Evolutionary conservation across 2,329 filamentous ascomycete genomes (phyloP).

Genomic region (Hymenoscyphus repandus): DNA sequence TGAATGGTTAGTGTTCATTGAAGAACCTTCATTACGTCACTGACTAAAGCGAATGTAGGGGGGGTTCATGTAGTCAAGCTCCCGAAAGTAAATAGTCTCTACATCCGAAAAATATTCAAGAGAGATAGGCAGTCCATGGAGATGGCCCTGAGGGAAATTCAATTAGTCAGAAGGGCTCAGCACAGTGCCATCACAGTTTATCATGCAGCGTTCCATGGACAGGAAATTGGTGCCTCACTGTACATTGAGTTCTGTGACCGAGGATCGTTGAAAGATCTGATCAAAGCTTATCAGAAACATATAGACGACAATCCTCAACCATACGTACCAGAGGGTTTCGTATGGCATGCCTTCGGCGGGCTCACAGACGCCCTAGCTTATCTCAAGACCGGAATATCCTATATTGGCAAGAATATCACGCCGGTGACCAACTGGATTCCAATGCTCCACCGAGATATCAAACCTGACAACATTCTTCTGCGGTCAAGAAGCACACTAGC

Average conservation of each 20-base stretch:
- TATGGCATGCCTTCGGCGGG: conserved; percentile 27
- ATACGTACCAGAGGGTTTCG: conserved; percentile 21
- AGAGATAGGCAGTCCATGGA: not conserved
- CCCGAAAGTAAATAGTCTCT: conserved; percentile 6
- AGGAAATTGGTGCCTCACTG: conserved; percentile 14
- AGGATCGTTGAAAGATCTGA: conserved; percentile 23
- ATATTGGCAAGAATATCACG: conserved; percentile 5
- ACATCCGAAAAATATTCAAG: conserved; percentile 20
- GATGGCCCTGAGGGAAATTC: conserved; percentile 16
- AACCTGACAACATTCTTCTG: conserved; percentile 28
- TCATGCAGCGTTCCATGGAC: conserved; percentile 17
- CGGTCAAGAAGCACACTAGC: conserved; percentile 20
- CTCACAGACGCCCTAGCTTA: conserved; percentile 26
- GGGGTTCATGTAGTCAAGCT: conserved; percentile 9
- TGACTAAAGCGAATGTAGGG: not conserved
- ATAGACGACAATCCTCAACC: not conserved
- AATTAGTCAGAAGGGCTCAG: conserved; percentile 19
- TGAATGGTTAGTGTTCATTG: conserved; percentile 22
- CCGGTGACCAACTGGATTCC: conserved; percentile 18
- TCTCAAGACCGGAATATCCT: conserved; percentile 18
- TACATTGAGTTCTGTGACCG: conserved; percentile 29
- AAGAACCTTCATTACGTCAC: conserved; percentile 4
- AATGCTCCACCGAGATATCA: conserved; percentile 28
- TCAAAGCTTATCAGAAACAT: conserved; percentile 14
- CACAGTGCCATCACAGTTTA: conserved; percentile 22